phyloP scores from a whole-genome alignment of 2,329 filamentous ascomycete species.

The Orbilia javanica region DNA sequence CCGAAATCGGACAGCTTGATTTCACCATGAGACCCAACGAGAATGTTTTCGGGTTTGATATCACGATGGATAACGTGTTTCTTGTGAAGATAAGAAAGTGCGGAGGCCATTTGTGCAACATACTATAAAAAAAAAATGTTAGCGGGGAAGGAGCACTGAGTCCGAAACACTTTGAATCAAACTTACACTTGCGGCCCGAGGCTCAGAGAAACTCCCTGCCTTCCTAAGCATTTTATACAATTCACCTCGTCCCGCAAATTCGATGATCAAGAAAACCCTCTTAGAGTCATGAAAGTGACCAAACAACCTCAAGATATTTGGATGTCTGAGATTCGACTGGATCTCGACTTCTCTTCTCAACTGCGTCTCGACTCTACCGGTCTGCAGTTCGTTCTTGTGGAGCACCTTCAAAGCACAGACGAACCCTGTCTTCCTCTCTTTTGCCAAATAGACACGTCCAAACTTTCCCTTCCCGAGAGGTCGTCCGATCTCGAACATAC shows the following conservation, averaged over 20 bases:
- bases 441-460: conserved; percentile 85
- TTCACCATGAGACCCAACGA: conserved; percentile 95
- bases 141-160: neutral
- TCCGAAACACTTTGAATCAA: neutral
- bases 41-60: conserved; percentile 97
- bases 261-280: conserved; percentile 86
- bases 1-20: conserved; percentile 99
- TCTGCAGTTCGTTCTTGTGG: conserved; percentile 84
- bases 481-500: conserved; percentile 93
- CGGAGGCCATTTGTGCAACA: conserved; percentile 90
- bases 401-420: conserved; percentile 88
- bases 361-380: conserved; percentile 86
- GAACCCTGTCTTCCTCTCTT: conserved; percentile 82
- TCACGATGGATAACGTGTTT: conserved; percentile 98
- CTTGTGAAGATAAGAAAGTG: conserved; percentile 88
- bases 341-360: conserved; percentile 90
- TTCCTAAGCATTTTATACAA: conserved; percentile 87
- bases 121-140: conserved; percentile 69
- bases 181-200: conserved; percentile 76
- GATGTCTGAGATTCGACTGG: conserved; percentile 86
- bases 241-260: conserved; percentile 87
- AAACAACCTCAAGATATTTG: conserved; percentile 85
- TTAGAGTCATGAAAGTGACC: conserved; percentile 92
- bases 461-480: conserved; percentile 90
- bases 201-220: conserved; percentile 84